Conservation (phyloP, 768 basidiomycete species). For the Trichaptum fuscoviolaceum region DNA sequence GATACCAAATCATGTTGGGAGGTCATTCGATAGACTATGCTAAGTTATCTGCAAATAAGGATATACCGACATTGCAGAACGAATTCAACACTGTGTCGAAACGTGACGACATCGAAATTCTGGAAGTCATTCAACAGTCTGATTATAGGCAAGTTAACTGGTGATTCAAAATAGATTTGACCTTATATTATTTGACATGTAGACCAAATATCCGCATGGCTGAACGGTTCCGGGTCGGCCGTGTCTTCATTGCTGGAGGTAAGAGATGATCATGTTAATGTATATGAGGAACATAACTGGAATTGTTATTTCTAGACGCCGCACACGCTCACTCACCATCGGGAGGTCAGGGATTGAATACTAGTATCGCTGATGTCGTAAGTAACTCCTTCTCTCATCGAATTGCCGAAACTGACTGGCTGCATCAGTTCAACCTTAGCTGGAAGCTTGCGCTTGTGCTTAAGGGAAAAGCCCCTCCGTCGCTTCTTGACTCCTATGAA, state of each 20-base stretch:
- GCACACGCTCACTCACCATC: constrained; percentile 42
- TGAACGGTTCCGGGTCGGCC: constrained; percentile 33
- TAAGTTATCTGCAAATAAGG: neutral
- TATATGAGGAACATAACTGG: neutral
- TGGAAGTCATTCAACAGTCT: neutral
- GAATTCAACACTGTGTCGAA: neutral
- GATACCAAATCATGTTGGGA: neutral
- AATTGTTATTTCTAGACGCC: constrained; percentile 30
- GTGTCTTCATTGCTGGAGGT: constrained; percentile 47
- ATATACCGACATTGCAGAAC: neutral
- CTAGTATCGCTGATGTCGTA: constrained; percentile 34
- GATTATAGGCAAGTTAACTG: neutral
- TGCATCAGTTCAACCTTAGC: constrained; percentile 32
- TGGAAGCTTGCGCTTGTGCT: constrained; percentile 42
- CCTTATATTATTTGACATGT: neutral
- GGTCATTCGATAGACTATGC: neutral
- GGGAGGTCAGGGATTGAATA: constrained; percentile 39
- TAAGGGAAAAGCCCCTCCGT: constrained; percentile 28
- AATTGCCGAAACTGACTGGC: neutral
- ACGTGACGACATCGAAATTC: neutral
- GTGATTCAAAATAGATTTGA: neutral
- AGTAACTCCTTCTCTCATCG: constrained; percentile 7
- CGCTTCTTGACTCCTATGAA: constrained; percentile 37
- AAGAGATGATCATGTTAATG: constrained; percentile 1
- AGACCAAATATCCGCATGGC: constrained; percentile 48